phyloP scores from a whole-genome alignment of 768 basidiomycete genomes.

The Mycena filopes region DNA sequence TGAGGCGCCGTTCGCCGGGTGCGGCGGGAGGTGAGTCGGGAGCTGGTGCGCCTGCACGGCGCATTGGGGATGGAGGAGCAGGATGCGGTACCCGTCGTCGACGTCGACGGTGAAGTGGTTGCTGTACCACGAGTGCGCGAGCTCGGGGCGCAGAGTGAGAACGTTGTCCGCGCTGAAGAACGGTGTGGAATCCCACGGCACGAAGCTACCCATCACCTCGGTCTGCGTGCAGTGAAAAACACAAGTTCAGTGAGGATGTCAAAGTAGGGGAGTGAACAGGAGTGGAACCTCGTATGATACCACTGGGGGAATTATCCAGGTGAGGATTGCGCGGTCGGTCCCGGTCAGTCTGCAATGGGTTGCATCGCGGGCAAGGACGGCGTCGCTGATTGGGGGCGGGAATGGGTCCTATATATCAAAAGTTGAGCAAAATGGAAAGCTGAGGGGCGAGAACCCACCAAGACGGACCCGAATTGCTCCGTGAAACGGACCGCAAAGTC shows the following conservation, averaged over 20 bases:
- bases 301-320: constrained; percentile 13
- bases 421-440: not conserved
- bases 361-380: not conserved
- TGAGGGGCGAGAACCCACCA: too few relatives aligned
- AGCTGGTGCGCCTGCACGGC: not conserved
- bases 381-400: not conserved
- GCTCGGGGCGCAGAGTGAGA: not conserved
- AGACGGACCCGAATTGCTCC: too few relatives aligned
- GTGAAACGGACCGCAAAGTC: too few relatives aligned
- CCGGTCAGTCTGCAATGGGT: not conserved
- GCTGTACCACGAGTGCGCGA: not conserved
- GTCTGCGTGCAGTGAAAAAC: not conserved
- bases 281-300: not conserved
- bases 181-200: not conserved
- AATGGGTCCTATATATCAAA: not conserved
- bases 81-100: constrained; percentile 12
- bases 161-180: constrained; percentile 11
- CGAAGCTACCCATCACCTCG: not conserved
- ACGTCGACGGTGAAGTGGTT: constrained; percentile 12
- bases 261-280: not conserved
- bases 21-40: constrained; percentile 7
- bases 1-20: not conserved
- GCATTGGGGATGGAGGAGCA: not conserved
- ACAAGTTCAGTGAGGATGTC: too few relatives aligned
- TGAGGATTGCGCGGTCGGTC: not conserved